phyloP scores from a whole-genome alignment of 768 basidiomycete genomes.

The Boletus bicolor region DNA sequence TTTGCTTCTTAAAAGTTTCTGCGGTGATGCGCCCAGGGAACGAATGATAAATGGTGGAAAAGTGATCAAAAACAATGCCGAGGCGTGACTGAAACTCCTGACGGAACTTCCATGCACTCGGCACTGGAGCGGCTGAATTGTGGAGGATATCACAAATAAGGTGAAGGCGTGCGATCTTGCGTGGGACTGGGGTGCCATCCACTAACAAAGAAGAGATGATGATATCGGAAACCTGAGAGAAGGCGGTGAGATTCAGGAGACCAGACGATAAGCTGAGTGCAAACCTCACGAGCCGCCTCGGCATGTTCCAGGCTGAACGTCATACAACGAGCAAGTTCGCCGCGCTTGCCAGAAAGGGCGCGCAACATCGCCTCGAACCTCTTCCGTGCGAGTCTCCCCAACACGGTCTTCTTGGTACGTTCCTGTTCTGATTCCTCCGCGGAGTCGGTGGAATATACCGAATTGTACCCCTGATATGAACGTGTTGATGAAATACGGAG shows the following conservation, averaged over 20 bases:
- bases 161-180: conserved; percentile 92
- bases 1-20: conserved; percentile 93
- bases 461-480: conserved; percentile 70
- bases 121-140: conserved; percentile 90
- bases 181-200: conserved; percentile 93
- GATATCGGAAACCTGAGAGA: conserved; percentile 75
- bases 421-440: conserved; percentile 93
- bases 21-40: conserved; percentile 96
- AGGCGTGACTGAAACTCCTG: conserved; percentile 90
- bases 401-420: conserved; percentile 64
- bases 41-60: conserved; percentile 90
- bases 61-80: conserved; percentile 93
- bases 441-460: conserved; percentile 88
- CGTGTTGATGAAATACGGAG: conserved; percentile 7
- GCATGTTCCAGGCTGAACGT: conserved; percentile 96
- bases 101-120: conserved; percentile 97
- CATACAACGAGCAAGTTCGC: conserved; percentile 94
- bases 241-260: conserved; percentile 1
- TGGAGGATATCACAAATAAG: conserved; percentile 97
- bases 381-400: conserved; percentile 77
- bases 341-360: conserved; percentile 78
- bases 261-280: conserved; percentile 3
- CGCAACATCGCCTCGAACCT: conserved; percentile 92
- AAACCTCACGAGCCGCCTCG: conserved; percentile 90
- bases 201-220: conserved; percentile 87